Percentiles rank a stretch among this genome's conserved stretches.
Evolutionary conservation across 768 basidiomycete species (phyloP).

Genomic region (Xerocomus potaroensis): DNA sequence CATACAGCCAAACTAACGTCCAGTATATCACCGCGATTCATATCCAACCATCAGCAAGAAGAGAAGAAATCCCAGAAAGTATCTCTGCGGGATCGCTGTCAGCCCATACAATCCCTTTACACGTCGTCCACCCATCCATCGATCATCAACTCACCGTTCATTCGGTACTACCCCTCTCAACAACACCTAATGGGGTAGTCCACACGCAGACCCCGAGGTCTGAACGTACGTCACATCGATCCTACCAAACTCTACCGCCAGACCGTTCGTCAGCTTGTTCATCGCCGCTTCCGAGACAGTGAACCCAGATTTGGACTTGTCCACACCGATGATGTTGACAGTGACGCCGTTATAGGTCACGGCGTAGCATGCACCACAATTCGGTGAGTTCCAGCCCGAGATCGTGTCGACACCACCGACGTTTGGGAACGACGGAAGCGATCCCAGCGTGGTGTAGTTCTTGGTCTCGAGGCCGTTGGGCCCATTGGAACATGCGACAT

Average conservation of each 20-base stretch:
- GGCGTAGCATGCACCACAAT: slow-evolving; percentile 31
- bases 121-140: no score
- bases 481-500: slow-evolving; percentile 38
- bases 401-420: slow-evolving; percentile 31
- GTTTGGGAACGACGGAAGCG: slow-evolving; percentile 35
- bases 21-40: background rate
- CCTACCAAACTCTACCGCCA: slow-evolving; percentile 14
- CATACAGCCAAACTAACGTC: slow-evolving; percentile 4
- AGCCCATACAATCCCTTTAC: background rate
- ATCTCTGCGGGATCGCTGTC: no score
- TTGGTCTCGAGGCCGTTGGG: slow-evolving; percentile 33
- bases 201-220: background rate
- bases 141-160: background rate
- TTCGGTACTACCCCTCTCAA: background rate
- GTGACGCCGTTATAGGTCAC: slow-evolving; percentile 29
- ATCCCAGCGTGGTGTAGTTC: slow-evolving; percentile 34
- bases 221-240: slow-evolving; percentile 12
- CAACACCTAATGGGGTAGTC: background rate
- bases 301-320: slow-evolving; percentile 41
- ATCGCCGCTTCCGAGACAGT: slow-evolving; percentile 30
- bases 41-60: background rate
- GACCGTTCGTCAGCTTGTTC: slow-evolving; percentile 18
- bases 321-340: slow-evolving; percentile 53
- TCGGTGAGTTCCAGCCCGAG: slow-evolving; percentile 16
- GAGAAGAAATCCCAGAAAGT: no score